Evolutionary conservation across 2,329 filamentous ascomycete genomes (phyloP).

Genomic region (Leptographium procerum): DNA sequence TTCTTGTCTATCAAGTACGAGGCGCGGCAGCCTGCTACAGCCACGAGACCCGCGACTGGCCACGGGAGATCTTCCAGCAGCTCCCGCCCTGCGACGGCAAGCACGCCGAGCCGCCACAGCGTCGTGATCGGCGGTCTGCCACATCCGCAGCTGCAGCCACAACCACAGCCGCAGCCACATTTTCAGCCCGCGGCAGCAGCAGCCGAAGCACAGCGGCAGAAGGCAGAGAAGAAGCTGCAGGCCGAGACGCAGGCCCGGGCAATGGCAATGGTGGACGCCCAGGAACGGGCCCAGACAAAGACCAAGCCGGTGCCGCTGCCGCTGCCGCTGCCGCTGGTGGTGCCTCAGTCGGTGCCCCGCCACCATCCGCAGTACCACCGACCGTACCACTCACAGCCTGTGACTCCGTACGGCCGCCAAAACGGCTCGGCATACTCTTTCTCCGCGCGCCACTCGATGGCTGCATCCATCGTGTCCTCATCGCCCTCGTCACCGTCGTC

Average conservation of each 20-base stretch:
- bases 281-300: conserved; percentile 4
- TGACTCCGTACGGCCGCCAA: background rate
- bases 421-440: background rate
- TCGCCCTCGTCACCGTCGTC: too few species aligned
- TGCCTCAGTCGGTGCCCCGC: background rate
- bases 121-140: background rate
- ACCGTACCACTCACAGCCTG: background rate
- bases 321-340: background rate
- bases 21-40: background rate
- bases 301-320: background rate
- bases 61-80: background rate
- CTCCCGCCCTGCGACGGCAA: background rate
- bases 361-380: conserved; percentile 8
- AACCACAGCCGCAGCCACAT: too few species aligned
- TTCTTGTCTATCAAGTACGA: conserved; percentile 4
- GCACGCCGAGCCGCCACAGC: background rate
- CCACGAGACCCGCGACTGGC: background rate
- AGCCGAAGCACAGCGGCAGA: background rate
- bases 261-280: conserved; percentile 7
- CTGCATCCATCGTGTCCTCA: background rate
- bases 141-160: background rate
- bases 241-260: conserved; percentile 3
- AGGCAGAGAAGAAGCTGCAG: background rate
- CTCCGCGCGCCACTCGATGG: conserved; percentile 5
- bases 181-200: too few species aligned